Percentiles rank a stretch among this genome's conserved stretches.
These are phyloP conservation scores for Rhodotorula taiwanensis DNA, from an alignment of 768 basidiomycete genomes.

Conservation along the genomic window DNA sequence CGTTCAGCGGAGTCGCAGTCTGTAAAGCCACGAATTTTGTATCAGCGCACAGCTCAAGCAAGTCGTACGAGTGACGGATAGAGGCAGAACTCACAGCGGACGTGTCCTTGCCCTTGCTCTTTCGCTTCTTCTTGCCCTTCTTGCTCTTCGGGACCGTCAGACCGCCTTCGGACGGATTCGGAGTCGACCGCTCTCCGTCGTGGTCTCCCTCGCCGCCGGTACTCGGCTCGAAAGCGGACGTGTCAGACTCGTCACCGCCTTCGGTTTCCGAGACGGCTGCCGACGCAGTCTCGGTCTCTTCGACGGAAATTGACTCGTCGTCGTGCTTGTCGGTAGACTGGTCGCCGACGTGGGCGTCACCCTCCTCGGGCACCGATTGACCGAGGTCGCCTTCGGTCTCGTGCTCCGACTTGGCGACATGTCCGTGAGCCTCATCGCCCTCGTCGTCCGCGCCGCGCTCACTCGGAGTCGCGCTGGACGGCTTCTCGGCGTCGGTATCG, in stretches of 20 bases:
- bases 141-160: constrained; percentile 4
- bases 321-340: background rate
- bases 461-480: no score
- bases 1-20: constrained; percentile 10
- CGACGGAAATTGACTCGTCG: no score
- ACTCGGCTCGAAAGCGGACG: background rate
- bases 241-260: background rate
- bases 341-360: background rate
- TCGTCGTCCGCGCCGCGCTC: background rate
- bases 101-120: constrained; percentile 4
- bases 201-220: background rate
- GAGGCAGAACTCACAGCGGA: background rate
- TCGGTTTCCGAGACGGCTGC: no score
- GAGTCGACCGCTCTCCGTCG: background rate
- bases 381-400: no score
- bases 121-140: constrained; percentile 25
- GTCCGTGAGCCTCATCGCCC: no score
- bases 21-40: constrained; percentile 6
- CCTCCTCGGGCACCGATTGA: no score
- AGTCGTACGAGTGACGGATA: background rate
- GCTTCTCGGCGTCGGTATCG: no score
- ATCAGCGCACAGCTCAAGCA: no score
- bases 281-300: no score
- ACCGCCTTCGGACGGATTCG: no score
- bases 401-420: no score